Evolutionary conservation across 768 basidiomycete genomes (phyloP).

Genomic region (Mycena indigotica): DNA sequence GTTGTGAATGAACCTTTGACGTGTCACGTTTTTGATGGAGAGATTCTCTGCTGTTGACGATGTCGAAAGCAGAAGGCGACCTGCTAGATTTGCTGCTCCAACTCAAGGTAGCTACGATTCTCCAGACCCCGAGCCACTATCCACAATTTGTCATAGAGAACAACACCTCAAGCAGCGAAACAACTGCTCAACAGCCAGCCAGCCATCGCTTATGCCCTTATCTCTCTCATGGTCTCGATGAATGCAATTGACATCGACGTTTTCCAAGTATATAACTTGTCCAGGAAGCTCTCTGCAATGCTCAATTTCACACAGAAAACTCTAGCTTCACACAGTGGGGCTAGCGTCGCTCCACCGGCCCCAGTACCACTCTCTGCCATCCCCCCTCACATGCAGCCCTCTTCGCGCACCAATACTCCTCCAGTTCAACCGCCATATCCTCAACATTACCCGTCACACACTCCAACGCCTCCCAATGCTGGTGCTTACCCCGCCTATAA

Average conservation of each 20-base stretch:
- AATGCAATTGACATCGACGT: conserved; percentile 75
- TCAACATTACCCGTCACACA: conserved; percentile 2
- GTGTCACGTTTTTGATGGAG: background rate
- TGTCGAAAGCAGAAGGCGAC: conserved; percentile 63
- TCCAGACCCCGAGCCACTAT: conserved; percentile 4
- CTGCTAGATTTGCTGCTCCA: conserved; percentile 76
- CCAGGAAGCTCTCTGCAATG: conserved; percentile 2
- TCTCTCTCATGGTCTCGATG: conserved; percentile 77
- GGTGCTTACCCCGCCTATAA: conserved; percentile 1
- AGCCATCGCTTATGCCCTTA: conserved; percentile 75
- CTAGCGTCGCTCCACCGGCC: conserved; percentile 31
- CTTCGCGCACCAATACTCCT: conserved; percentile 37
- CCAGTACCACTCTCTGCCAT: conserved; percentile 46
- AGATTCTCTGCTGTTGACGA: conserved; percentile 26
- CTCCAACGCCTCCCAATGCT: conserved; percentile 2
- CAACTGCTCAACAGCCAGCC: conserved; percentile 73
- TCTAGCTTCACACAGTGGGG: conserved; percentile 52
- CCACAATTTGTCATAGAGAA: conserved; percentile 63
- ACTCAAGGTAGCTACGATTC: conserved; percentile 52
- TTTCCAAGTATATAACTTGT: conserved; percentile 54
- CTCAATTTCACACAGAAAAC: conserved; percentile 51
- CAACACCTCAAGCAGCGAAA: conserved; percentile 68
- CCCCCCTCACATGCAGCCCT: conserved; percentile 48
- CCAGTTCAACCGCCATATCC: conserved; percentile 18
- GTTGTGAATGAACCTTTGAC: background rate